Base-by-base conservation (phyloP, 2,329 filamentous ascomycete species). In the Cryphonectria nitschkei region DNA sequence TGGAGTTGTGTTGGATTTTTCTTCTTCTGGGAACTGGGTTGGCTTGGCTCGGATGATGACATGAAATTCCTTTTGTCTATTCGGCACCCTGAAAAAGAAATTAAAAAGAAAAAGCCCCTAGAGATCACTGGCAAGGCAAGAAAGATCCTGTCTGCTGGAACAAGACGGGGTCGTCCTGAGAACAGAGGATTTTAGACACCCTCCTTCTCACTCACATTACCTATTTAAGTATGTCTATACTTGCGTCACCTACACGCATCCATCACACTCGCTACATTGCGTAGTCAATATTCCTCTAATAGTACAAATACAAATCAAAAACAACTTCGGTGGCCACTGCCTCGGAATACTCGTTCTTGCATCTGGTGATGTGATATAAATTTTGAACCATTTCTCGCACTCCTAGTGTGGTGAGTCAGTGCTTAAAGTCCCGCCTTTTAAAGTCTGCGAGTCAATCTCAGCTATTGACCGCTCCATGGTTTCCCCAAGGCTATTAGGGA, bases 221-320 rank as follows among this genome's bases (percentile, higher is more conserved):
- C 37, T 39, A 60, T 16, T 32, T 68, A 67, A 50, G 46, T 65
- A 67, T 58, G 46, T 65, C 67, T 37, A 65, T 52, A 60, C n/a
- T 16, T 32, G 54, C 54, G 68, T 60, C 68, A 68, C 69, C 50
- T 68, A 68, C 46, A 58, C 54, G 46, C 56, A 63, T 65, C 46
- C 50, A 32, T 63, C 69, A 70, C 65, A 58, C 66, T 70, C 65
- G 50, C 64, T 70, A 66, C 50, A 63, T 62, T 68, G 65, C 54
- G 54, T 32, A 58, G 54, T 58, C 54, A 19, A 34, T 19, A 32
- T 7, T 58, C 29, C 54, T 32, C 29, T 58, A 58, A 58, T 32
- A 58, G 54, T 13, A 58, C 29, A 19, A 19, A n/a, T 50, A n/a
- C 46, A 7, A 50, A 50, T 3, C 14, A 32, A 52, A 56, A 29